A percentile compares a stretch with the other conserved stretches of the same genome.
phyloP scores from a whole-genome alignment of 208 protist genomes.

The Trypanosoma theileri region DNA sequence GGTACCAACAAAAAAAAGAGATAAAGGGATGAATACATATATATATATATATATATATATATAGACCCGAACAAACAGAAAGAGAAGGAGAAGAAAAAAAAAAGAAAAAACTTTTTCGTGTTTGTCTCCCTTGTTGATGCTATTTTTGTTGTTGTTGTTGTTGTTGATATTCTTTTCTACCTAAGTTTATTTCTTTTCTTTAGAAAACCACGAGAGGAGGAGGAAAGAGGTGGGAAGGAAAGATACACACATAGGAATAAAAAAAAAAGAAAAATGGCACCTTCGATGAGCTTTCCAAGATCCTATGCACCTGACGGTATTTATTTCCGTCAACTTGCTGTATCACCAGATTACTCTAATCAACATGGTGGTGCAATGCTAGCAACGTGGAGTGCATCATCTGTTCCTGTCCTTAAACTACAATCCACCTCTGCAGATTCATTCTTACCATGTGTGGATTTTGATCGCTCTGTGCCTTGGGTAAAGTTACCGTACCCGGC shows the following conservation, averaged over 20 bases:
- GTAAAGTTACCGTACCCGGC: conserved; percentile 65
- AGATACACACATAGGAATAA: neutral
- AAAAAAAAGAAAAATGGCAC: conserved; percentile 3
- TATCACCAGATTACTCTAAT: conserved; percentile 48
- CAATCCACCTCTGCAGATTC: neutral
- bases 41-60: too few relatives aligned
- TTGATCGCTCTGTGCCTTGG: conserved; percentile 26
- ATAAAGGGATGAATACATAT: too few relatives aligned
- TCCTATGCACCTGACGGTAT: conserved; percentile 19
- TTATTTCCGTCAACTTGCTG: conserved; percentile 52
- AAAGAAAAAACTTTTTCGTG: too few relatives aligned
- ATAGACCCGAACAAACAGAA: too few relatives aligned
- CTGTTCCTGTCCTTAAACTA: conserved; percentile 26
- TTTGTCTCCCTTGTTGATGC: too few relatives aligned
- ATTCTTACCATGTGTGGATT: conserved; percentile 5
- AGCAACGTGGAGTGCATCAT: conserved; percentile 35
- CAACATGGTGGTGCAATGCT: conserved; percentile 33
- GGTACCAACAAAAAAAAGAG: too few relatives aligned
- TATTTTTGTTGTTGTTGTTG: too few relatives aligned
- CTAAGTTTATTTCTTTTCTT: conserved; percentile 1
- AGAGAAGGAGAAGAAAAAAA: too few relatives aligned
- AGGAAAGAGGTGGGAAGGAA: too few relatives aligned
- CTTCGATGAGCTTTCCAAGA: neutral
- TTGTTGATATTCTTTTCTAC: too few relatives aligned
- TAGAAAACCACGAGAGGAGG: neutral